Evolutionary conservation across 1,284 basidiomycete species (phyloP), one percentile per base, ranked within the genome.

Genomic region (Cystobasidiaceae sp.): DNA sequence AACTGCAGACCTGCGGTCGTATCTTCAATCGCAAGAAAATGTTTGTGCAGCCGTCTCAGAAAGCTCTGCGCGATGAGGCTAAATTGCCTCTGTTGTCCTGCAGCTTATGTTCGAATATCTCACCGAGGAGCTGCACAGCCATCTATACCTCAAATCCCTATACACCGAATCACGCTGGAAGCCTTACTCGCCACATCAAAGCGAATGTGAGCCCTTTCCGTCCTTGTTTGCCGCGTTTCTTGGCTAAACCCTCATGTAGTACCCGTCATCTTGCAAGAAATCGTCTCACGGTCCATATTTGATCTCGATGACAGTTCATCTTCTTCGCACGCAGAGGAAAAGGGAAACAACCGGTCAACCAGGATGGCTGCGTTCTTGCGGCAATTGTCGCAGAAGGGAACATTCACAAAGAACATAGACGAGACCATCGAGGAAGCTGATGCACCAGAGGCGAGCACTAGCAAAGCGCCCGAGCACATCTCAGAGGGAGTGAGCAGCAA

Each of bases 91-190:
- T 28, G 28, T 27, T 50, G 33, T 1, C 37, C 19, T 4, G 6
- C 69, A 93, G 90, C 86, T 89, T 9, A 78, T 97, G 48, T 83
- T 88, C 56, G 93, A 99, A 69, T 96, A 98, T 64, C 79, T 98
- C 57, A 82, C 96, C 17, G 96, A 99, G 71, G 96, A 99, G 75
- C 81, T 99, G 25, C 93, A 98, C 75, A 93, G 87, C 72, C 96
- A 98, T 77, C 79, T 99, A n/a, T 99, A 97, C 77, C 83, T 99
- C 66, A 97, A 96, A 75, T 91, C 88, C 6, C 93, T 92, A 76
- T 97, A 93, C 85, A 94, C 89, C 75, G 94, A 98, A 71, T 84
- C 85, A 8, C 84, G 94, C 48, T 99, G 96, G 96, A 81, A 84
- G 27, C 78, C 87, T 0, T 97, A 97, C 76, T 79, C 81, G 8